Conservation (phyloP, 768 basidiomycete genomes). For the Russula ochroleuca region DNA sequence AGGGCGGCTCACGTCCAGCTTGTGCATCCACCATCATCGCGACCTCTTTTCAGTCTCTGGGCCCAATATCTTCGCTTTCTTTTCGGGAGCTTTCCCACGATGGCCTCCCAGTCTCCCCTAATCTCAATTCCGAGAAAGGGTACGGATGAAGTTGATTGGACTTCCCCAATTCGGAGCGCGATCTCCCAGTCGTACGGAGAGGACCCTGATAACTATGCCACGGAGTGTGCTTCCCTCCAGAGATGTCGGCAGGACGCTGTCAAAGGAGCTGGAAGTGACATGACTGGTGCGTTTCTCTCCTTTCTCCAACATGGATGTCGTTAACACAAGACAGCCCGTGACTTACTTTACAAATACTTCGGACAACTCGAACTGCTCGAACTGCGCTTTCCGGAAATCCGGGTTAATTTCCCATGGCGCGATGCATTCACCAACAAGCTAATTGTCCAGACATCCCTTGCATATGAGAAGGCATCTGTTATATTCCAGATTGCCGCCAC, state of each 20-base stretch:
- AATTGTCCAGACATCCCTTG: slow-evolving; percentile 92
- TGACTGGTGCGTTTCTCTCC: slow-evolving; percentile 59
- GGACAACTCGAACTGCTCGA: slow-evolving; percentile 97
- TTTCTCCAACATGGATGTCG: slow-evolving; percentile 4
- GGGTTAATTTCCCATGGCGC: slow-evolving; percentile 93
- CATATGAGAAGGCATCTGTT: slow-evolving; percentile 96
- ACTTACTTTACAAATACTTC: slow-evolving; percentile 98
- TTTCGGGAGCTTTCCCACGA: slow-evolving; percentile 31
- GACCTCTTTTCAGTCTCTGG: not conserved
- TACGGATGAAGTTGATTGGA: slow-evolving; percentile 98
- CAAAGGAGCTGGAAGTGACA: slow-evolving; percentile 91
- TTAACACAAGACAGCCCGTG: slow-evolving; percentile 54
- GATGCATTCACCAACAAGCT: slow-evolving; percentile 95
- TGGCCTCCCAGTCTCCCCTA: slow-evolving; percentile 82
- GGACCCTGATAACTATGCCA: slow-evolving; percentile 79
- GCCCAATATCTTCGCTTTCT: not conserved
- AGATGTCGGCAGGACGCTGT: slow-evolving; percentile 95
- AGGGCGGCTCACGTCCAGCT: not conserved
- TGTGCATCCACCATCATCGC: slow-evolving; percentile 3
- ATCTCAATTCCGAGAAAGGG: slow-evolving; percentile 89
- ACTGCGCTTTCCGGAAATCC: slow-evolving; percentile 92
- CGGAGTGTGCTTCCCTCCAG: slow-evolving; percentile 81
- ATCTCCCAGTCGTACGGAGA: slow-evolving; percentile 94
- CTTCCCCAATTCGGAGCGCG: slow-evolving; percentile 74
- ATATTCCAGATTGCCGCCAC: slow-evolving; percentile 95